Conservation (phyloP, 2,329 filamentous ascomycete genomes). For the Diplodia sapinea region DNA sequence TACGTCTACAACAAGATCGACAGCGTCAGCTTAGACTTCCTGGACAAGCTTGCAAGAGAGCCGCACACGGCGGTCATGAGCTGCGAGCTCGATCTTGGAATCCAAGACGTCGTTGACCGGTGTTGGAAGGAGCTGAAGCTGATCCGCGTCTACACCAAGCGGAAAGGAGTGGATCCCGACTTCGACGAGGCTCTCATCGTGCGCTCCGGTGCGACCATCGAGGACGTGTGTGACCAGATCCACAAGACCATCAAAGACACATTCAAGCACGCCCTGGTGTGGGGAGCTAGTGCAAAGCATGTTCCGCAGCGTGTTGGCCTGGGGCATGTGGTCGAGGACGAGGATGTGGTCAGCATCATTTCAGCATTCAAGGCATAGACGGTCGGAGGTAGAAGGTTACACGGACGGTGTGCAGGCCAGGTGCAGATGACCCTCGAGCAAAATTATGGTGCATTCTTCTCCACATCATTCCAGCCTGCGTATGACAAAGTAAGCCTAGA, state of each 20-base stretch:
- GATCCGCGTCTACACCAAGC: conserved; percentile 94
- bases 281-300: conserved; percentile 95
- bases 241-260: conserved; percentile 95
- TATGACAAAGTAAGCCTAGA: background rate
- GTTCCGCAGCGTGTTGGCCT: conserved; percentile 92
- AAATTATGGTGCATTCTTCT: background rate
- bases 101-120: conserved; percentile 89
- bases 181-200: conserved; percentile 95
- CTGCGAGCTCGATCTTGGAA: conserved; percentile 92
- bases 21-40: conserved; percentile 87
- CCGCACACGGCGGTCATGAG: conserved; percentile 96
- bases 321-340: conserved; percentile 74
- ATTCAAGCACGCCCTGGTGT: conserved; percentile 98
- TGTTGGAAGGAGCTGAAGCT: conserved; percentile 93
- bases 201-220: conserved; percentile 82
- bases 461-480: background rate
- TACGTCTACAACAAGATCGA: conserved; percentile 99
- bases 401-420: conserved; percentile 59
- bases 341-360: conserved; percentile 72
- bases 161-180: conserved; percentile 87
- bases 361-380: conserved; percentile 37
- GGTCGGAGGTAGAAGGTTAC: conserved; percentile 55
- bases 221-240: conserved; percentile 96
- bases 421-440: conserved; percentile 45
- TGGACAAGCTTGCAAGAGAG: conserved; percentile 90